Conservation (phyloP, 192 early-diverging fungal genomes). For the Dimargaris cristalligena region DNA sequence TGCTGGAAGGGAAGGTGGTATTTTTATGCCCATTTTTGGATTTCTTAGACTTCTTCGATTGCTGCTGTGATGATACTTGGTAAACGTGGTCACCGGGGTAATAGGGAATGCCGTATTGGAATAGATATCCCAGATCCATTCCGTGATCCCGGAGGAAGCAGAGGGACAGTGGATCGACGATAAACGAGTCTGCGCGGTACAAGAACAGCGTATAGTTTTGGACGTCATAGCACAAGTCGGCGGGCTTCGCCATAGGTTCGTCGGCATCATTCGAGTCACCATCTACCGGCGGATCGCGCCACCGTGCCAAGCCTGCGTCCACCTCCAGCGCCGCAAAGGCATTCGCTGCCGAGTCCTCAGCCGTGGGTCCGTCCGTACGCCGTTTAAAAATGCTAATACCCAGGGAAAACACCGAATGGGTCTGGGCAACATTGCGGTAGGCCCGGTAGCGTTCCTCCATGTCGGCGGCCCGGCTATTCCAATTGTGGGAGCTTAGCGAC, state of each 20-base stretch:
- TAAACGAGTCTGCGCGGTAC: not conserved
- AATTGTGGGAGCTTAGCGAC: constrained; percentile 19
- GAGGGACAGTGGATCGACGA: not conserved
- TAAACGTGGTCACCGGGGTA: constrained; percentile 36
- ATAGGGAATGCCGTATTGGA: constrained; percentile 64
- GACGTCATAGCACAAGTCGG: constrained; percentile 22
- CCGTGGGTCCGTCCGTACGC: not conserved
- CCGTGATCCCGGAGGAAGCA: not conserved
- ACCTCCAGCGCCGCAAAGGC: constrained; percentile 24
- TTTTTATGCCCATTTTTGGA: too few species aligned
- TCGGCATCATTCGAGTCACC: constrained; percentile 44
- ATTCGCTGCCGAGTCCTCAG: too few species aligned
- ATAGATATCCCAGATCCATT: constrained; percentile 65
- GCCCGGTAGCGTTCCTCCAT: constrained; percentile 70
- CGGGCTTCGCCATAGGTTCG: too few species aligned
- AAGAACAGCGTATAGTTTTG: constrained; percentile 12
- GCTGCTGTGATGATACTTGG: too few species aligned
- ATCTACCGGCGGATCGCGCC: too few species aligned
- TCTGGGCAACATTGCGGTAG: constrained; percentile 46
- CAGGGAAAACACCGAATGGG: constrained; percentile 69
- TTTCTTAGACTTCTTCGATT: constrained; percentile 15
- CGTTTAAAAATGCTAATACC: constrained; percentile 55
- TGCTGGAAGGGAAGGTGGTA: too few species aligned
- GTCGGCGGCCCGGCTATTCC: constrained; percentile 34
- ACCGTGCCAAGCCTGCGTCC: too few species aligned